These are phyloP conservation scores for Leccinum uliginosum DNA, from an alignment of 768 basidiomycete genomes.

Conservation along the genomic window DNA sequence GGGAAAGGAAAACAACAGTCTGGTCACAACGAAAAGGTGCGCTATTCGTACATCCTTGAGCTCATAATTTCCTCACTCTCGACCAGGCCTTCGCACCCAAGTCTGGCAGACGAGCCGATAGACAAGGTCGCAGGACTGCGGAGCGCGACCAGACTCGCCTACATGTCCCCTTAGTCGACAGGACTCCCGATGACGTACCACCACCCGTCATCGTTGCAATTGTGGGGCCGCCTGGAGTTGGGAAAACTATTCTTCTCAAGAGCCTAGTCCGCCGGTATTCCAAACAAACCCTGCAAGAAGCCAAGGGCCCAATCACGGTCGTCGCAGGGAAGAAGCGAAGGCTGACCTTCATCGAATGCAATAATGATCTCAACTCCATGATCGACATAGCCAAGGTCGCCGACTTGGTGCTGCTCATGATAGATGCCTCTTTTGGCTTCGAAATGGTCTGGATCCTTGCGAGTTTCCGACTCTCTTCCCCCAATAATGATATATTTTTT, in stretches of 20 bases:
- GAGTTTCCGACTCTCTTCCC: fast-evolving
- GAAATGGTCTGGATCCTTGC: conserved; percentile 76
- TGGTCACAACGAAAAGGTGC: conserved; percentile 88
- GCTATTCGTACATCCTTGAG: not conserved
- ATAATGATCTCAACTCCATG: conserved; percentile 97
- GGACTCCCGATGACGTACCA: conserved; percentile 87
- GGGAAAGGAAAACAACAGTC: conserved; percentile 65
- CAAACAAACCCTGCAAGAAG: conserved; percentile 87
- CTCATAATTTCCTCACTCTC: not conserved
- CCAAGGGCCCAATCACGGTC: conserved; percentile 91
- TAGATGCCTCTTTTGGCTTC: conserved; percentile 96
- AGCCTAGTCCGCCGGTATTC: conserved; percentile 89
- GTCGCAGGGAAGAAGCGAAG: conserved; percentile 90
- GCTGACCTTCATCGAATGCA: conserved; percentile 96
- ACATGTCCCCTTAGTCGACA: conserved; percentile 93
- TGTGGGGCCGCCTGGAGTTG: conserved; percentile 95
- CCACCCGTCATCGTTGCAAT: conserved; percentile 94
- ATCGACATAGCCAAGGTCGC: conserved; percentile 97
- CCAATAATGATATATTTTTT: not conserved
- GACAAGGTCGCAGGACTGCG: conserved; percentile 83
- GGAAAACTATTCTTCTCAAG: conserved; percentile 92
- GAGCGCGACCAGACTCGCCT: conserved; percentile 93
- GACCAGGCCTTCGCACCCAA: conserved; percentile 82
- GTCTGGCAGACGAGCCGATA: conserved; percentile 85
- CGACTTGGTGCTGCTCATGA: conserved; percentile 94